A percentile compares a stretch with the other conserved stretches of the same genome.
phyloP scores from a whole-genome alignment of 2,329 filamentous ascomycete species.

The Volutella citrinella region DNA sequence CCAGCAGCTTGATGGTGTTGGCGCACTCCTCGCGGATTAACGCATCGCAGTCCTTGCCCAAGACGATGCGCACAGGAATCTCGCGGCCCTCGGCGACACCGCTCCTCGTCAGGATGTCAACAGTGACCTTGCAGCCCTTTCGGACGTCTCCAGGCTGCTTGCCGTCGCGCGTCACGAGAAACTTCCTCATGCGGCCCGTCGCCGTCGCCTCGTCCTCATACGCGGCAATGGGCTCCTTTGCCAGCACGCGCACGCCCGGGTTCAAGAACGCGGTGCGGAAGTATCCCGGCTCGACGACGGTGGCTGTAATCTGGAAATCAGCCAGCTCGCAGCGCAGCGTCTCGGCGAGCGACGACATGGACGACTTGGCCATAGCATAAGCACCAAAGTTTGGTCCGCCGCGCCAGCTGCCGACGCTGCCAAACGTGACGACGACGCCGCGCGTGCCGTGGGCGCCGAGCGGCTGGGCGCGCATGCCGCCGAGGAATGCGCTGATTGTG shows the following conservation, averaged over 20 bases:
- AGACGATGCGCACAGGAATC: slow-evolving; percentile 50
- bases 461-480: slow-evolving; percentile 40
- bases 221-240: slow-evolving; percentile 29
- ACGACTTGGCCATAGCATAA: slow-evolving; percentile 44
- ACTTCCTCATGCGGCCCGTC: slow-evolving; percentile 23
- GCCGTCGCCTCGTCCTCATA: slow-evolving; percentile 30
- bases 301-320: slow-evolving; percentile 42
- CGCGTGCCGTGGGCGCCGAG: slow-evolving; percentile 22
- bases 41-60: slow-evolving; percentile 50
- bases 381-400: slow-evolving; percentile 37
- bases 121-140: slow-evolving; percentile 49
- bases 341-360: slow-evolving; percentile 43
- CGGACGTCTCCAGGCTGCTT: slow-evolving; percentile 53
- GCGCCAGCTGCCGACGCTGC: slow-evolving; percentile 44
- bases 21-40: slow-evolving; percentile 42
- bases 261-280: slow-evolving; percentile 51
- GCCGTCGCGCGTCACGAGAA: slow-evolving; percentile 36
- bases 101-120: slow-evolving; percentile 52
- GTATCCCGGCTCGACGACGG: slow-evolving; percentile 48
- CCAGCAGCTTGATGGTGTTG: slow-evolving; percentile 39
- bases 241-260: slow-evolving; percentile 23
- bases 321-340: slow-evolving; percentile 41
- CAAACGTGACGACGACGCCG: slow-evolving; percentile 40
- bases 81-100: slow-evolving; percentile 46
- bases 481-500: slow-evolving; percentile 45